These are phyloP conservation scores for Wickerhamiella alocasiicola DNA, from an alignment of 805 yeast genomes.

Conservation along the genomic window DNA sequence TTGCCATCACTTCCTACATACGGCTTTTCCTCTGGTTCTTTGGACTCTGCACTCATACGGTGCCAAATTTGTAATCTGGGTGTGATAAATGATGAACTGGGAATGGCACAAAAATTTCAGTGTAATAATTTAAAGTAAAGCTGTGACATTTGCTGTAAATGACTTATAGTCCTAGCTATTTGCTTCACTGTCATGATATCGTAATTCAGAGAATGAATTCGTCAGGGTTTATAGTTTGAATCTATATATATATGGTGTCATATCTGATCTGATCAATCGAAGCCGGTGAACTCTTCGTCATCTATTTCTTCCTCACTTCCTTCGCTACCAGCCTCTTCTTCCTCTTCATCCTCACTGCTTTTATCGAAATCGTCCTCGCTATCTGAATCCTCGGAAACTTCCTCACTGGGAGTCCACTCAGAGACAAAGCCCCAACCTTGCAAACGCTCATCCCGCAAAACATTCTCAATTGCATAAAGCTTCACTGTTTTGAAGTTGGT, in stretches of 20 bases:
- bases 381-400: conserved; percentile 19
- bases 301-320: conserved; percentile 4
- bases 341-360: conserved; percentile 21
- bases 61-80: too few species aligned
- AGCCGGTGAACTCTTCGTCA: conserved; percentile 18
- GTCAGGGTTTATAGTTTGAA: too few species aligned
- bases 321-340: conserved; percentile 25
- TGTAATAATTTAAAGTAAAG: too few species aligned
- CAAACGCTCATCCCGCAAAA: conserved; percentile 53
- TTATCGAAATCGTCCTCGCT: conserved; percentile 15
- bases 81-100: too few species aligned
- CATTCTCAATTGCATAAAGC: conserved; percentile 49
- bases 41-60: too few species aligned
- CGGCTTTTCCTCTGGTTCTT: background rate
- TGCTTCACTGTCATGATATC: too few species aligned
- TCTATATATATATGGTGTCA: too few species aligned
- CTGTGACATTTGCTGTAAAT: too few species aligned
- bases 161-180: too few species aligned
- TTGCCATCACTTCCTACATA: conserved; percentile 8
- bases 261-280: conserved; percentile 21
- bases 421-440: conserved; percentile 43
- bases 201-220: too few species aligned
- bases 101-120: too few species aligned
- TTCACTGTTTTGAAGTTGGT: conserved; percentile 51
- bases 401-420: conserved; percentile 5